phyloP scores from a whole-genome alignment of 2,329 filamentous ascomycete genomes.

The Diaporthe citrichinensis region DNA sequence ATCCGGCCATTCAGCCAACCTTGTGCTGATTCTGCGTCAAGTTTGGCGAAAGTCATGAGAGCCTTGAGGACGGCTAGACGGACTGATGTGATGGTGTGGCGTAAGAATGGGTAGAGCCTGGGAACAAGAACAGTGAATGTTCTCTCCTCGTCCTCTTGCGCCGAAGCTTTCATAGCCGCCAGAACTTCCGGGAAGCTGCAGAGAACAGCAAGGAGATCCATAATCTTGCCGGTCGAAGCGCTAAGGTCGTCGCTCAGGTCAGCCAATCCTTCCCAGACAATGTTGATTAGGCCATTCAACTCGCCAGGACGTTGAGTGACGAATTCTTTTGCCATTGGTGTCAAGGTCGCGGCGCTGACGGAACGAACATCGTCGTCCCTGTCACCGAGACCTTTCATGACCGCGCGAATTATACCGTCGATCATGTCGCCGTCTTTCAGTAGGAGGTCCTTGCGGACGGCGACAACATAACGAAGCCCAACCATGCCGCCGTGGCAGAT shows the following conservation, averaged over 20 bases:
- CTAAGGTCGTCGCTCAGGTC: slow-evolving; percentile 97
- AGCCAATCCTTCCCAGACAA: slow-evolving; percentile 97
- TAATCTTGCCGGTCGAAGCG: slow-evolving; percentile 96
- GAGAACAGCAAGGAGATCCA: slow-evolving; percentile 96
- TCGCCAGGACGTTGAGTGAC: slow-evolving; percentile 85
- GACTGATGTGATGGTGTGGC: slow-evolving; percentile 97
- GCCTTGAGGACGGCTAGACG: slow-evolving; percentile 94
- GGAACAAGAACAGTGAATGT: slow-evolving; percentile 95
- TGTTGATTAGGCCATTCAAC: slow-evolving; percentile 86
- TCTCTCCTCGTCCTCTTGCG: slow-evolving; percentile 84
- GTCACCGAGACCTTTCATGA: slow-evolving; percentile 95
- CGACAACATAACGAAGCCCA: slow-evolving; percentile 93
- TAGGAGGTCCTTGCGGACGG: slow-evolving; percentile 92
- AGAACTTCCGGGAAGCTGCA: slow-evolving; percentile 95
- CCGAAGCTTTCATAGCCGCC: slow-evolving; percentile 93
- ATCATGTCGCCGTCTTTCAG: slow-evolving; percentile 87
- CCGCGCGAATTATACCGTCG: slow-evolving; percentile 90
- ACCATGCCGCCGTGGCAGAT: slow-evolving; percentile 99
- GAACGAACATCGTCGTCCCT: slow-evolving; percentile 95
- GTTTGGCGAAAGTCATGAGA: slow-evolving; percentile 90
- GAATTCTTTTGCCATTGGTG: slow-evolving; percentile 96
- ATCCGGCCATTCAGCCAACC: slow-evolving; percentile 95
- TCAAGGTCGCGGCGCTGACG: slow-evolving; percentile 96
- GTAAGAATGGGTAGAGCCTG: slow-evolving; percentile 93
- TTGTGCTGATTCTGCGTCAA: slow-evolving; percentile 83